These are phyloP conservation scores for Ceratocystis colombiana DNA, from an alignment of 2,329 filamentous ascomycete genomes.

Conservation along the genomic window DNA sequence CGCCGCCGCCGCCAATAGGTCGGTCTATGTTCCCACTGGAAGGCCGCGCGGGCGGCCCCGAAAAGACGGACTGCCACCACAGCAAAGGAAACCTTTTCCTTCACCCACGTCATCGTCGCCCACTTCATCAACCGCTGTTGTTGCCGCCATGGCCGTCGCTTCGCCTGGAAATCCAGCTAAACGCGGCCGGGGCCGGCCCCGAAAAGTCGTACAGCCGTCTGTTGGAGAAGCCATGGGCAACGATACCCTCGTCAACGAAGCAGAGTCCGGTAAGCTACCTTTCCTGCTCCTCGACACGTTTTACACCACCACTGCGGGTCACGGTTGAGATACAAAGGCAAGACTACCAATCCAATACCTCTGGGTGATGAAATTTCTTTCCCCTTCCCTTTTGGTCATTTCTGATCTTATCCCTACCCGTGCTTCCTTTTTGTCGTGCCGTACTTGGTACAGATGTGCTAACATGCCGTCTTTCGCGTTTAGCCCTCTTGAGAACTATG, in stretches of 20 bases:
- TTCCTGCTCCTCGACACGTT: conserved; percentile 13
- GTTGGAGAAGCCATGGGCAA: conserved; percentile 26
- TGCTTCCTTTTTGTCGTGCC: not conserved
- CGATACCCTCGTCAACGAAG: conserved; percentile 8
- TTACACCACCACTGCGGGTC: not conserved
- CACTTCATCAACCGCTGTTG: conserved; percentile 8
- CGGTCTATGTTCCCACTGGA: conserved; percentile 35
- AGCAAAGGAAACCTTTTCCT: not conserved
- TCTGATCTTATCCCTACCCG: not conserved
- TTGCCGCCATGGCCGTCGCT: not conserved
- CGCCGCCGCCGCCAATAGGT: conserved; percentile 29
- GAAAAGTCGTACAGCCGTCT: conserved; percentile 28
- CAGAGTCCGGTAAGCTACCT: conserved; percentile 14
- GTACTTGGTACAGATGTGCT: not conserved
- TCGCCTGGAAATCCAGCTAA: conserved; percentile 24
- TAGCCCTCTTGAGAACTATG: not conserved
- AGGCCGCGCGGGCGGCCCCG: conserved; percentile 42
- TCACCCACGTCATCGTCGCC: conserved; percentile 1
- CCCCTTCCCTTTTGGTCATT: not conserved
- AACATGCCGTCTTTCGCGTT: not conserved
- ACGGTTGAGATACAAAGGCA: conserved; percentile 10
- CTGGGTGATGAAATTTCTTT: not conserved
- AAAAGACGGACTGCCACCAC: conserved; percentile 31
- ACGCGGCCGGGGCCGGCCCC: conserved; percentile 24
- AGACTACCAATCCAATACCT: not conserved